These are phyloP conservation scores for Trichocladium antarcticum DNA, from an alignment of 495 filamentous ascomycete species.

Conservation along the genomic window DNA sequence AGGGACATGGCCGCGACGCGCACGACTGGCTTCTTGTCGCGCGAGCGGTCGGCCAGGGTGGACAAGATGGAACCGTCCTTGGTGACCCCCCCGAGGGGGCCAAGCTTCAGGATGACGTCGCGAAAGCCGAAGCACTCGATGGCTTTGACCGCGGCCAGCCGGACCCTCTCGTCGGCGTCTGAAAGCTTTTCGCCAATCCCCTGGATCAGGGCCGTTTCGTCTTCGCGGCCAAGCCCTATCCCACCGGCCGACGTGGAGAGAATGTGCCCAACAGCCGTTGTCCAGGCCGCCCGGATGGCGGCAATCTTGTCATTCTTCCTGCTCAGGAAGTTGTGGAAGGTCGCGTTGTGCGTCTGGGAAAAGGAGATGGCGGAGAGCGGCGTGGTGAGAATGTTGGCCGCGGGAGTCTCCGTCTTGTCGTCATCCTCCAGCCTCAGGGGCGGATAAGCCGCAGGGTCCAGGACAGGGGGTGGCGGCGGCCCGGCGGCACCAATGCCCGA, in stretches of 20 bases:
- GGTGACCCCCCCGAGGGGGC: slow-evolving; percentile 56
- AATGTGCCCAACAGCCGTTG: slow-evolving; percentile 72
- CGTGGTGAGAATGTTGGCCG: slow-evolving; percentile 55
- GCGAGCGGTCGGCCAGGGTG: slow-evolving; percentile 75
- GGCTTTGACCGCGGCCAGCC: slow-evolving; percentile 72
- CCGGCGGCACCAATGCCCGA: slow-evolving; percentile 85
- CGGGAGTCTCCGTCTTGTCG: slow-evolving; percentile 30
- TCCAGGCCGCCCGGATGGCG: slow-evolving; percentile 73
- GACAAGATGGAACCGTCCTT: slow-evolving; percentile 60
- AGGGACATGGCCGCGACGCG: slow-evolving; percentile 77
- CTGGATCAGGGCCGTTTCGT: slow-evolving; percentile 60
- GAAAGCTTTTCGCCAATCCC: slow-evolving; percentile 68
- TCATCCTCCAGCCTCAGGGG: slow-evolving; percentile 56
- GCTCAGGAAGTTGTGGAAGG: slow-evolving; percentile 71
- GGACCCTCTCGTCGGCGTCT: slow-evolving; percentile 83
- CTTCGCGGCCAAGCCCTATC: slow-evolving; percentile 65
- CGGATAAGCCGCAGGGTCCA: slow-evolving; percentile 75
- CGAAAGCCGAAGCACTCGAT: slow-evolving; percentile 66
- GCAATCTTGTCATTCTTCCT: slow-evolving; percentile 75
- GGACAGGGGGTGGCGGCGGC: slow-evolving; percentile 55
- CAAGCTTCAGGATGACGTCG: slow-evolving; percentile 71
- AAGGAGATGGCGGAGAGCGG: slow-evolving; percentile 78
- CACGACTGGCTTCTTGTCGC: slow-evolving; percentile 73
- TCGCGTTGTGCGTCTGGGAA: slow-evolving; percentile 59
- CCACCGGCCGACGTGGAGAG: slow-evolving; percentile 71